Base-by-base conservation (phyloP, 352 stramenopile species). In the Phytopythium delawarense region DNA sequence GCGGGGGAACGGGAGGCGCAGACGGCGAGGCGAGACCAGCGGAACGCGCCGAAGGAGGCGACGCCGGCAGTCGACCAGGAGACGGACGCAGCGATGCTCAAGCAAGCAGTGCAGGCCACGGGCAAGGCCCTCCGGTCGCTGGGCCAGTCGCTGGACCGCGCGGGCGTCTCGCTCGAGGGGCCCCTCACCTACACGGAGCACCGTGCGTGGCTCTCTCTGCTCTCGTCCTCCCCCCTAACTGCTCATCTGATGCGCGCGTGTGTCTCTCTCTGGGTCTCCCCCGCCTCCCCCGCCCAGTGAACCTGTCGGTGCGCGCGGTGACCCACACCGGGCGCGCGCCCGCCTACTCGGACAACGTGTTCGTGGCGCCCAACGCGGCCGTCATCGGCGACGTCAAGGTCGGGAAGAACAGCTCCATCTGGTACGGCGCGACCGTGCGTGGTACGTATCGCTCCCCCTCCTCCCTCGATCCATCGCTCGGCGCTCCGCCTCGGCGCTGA, bases 381-480 rank as follows among this genome's bases (percentile, higher is more conserved):
- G 86, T 98, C 35, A 96, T 98, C 63, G 93, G 93, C 30, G 89
- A 98, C 64, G 93, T 98, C 25, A 92, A 92, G 73, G 82, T 98
- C 50, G 92, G 92, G 65, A 85, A 87, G 58, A 87, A 87, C 64
- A 92, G 83, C 63, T 97, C 89, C 46, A 89, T 98, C 62, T 98
- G 91, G 93, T 98, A 98, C 74, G 89, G 91, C 53, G 87, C 91
- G 48, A 96, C 92, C 28, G 76, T 98, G 63, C 82, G 93, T 45
- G 90, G 79, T 82, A 74, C 49, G 71, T 34, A 32, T 7, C n/a
- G 44, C 28, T 32, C 35, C 8, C 12, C 35, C 2, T 15, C 9
- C 35, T 40, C 8, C 35, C 35, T 15, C 12, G 35, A 32, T 32
- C 2, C 28, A 32, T 48, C n/a, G 42, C 18, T 25, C 39, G 2